Percentiles rank a stretch among this genome's conserved stretches.
These are phyloP conservation scores for Pilaira anomala DNA, from an alignment of 192 early-diverging fungal genomes.

Conservation along the genomic window DNA sequence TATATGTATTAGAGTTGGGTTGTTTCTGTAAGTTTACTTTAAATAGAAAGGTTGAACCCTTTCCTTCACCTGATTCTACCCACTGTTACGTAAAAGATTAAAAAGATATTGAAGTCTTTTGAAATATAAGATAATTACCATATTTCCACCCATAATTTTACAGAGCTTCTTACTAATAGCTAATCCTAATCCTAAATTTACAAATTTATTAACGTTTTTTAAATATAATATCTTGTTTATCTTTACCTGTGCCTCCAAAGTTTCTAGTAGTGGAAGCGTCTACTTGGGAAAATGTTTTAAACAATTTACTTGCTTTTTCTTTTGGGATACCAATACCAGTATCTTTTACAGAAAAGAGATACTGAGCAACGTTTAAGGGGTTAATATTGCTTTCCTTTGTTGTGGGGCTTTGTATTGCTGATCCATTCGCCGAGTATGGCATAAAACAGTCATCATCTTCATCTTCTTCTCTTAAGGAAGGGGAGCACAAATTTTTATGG, in stretches of 20 bases:
- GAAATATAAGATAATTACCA: slow-evolving; percentile 27
- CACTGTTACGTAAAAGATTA: background rate
- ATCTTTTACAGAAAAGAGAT: slow-evolving; percentile 30
- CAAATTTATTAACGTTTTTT: too few relatives aligned
- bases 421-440: background rate
- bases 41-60: slow-evolving; percentile 76
- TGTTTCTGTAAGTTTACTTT: slow-evolving; percentile 11
- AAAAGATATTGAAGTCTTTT: background rate
- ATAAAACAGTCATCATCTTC: background rate
- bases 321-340: slow-evolving; percentile 45
- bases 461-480: background rate
- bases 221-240: too few relatives aligned
- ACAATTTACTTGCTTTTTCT: slow-evolving; percentile 48
- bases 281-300: slow-evolving; percentile 63
- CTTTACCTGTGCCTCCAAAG: slow-evolving; percentile 55
- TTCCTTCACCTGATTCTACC: slow-evolving; percentile 52
- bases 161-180: slow-evolving; percentile 57
- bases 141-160: slow-evolving; percentile 60
- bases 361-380: background rate
- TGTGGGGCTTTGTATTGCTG: background rate
- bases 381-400: background rate
- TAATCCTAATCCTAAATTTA: slow-evolving; percentile 65
- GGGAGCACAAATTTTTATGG: background rate
- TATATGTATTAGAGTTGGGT: slow-evolving; percentile 10
- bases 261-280: slow-evolving; percentile 54